Evolutionary conservation across 805 yeast genomes (phyloP).

Genomic region (Sungouiozyma ichnusensis): DNA sequence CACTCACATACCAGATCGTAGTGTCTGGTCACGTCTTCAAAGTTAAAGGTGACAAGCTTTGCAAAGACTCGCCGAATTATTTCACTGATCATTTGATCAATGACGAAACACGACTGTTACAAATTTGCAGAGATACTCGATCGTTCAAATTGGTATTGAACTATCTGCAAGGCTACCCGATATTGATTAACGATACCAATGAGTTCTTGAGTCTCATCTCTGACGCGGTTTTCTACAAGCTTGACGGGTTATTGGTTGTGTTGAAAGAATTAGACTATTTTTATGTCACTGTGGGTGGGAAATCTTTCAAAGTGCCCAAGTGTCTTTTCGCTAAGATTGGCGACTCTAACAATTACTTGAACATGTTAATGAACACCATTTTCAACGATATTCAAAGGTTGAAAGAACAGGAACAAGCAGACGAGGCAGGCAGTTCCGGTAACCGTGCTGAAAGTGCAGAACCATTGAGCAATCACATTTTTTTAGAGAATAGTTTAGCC

Average conservation of each 20-base stretch:
- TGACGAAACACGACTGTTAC: slow-evolving; percentile 36
- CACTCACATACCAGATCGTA: not conserved
- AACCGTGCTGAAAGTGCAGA: too few species aligned
- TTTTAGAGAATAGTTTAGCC: slow-evolving; percentile 58
- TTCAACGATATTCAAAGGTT: slow-evolving; percentile 38
- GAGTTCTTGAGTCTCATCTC: slow-evolving; percentile 51
- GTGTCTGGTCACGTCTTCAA: not conserved
- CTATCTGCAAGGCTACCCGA: slow-evolving; percentile 71
- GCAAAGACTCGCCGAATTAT: slow-evolving; percentile 66
- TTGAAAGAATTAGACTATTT: slow-evolving; percentile 44
- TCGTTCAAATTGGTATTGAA: slow-evolving; percentile 53
- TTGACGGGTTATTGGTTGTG: slow-evolving; percentile 41
- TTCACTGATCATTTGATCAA: slow-evolving; percentile 57
- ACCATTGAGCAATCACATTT: slow-evolving; percentile 8
- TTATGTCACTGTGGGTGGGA: slow-evolving; percentile 46
- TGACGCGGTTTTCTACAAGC: slow-evolving; percentile 61
- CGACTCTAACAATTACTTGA: slow-evolving; percentile 67
- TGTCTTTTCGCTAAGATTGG: slow-evolving; percentile 47
- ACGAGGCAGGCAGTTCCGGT: too few species aligned
- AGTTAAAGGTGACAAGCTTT: not conserved
- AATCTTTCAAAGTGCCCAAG: slow-evolving; percentile 47
- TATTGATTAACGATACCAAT: slow-evolving; percentile 28
- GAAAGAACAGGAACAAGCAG: slow-evolving; percentile 22
- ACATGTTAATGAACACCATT: slow-evolving; percentile 44
- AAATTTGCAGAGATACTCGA: slow-evolving; percentile 52